A percentile compares a stretch with the other conserved stretches of the same genome.
These are phyloP conservation scores for Galium porrigens DNA, from an alignment of 305 asterid genomes.

Conservation along the genomic window DNA sequence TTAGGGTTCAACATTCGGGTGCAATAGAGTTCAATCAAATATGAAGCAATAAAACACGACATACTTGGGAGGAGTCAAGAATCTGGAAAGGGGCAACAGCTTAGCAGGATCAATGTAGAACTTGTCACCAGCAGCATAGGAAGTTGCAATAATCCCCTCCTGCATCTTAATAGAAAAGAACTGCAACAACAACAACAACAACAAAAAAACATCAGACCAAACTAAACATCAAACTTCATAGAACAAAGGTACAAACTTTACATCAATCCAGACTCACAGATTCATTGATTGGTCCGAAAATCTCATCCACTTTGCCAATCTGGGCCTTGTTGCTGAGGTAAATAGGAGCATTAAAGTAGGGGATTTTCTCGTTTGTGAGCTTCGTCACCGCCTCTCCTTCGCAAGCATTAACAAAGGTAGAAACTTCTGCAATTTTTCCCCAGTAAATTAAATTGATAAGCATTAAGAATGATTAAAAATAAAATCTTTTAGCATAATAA, in stretches of 20 bases:
- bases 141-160: slow-evolving; percentile 83
- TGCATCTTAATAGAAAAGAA: slow-evolving; percentile 66
- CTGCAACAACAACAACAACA: slow-evolving; percentile 22
- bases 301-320: slow-evolving; percentile 85
- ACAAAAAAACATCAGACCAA: neutral
- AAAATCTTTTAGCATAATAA: neutral
- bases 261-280: slow-evolving; percentile 41
- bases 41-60: slow-evolving; percentile 8
- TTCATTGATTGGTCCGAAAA: slow-evolving; percentile 79
- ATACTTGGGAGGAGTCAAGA: slow-evolving; percentile 72
- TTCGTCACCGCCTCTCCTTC: slow-evolving; percentile 84
- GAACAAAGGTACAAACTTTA: neutral
- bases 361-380: slow-evolving; percentile 67
- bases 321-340: slow-evolving; percentile 73
- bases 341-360: slow-evolving; percentile 76
- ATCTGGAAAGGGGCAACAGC: slow-evolving; percentile 71
- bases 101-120: slow-evolving; percentile 83
- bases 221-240: neutral
- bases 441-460: neutral
- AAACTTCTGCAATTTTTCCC: slow-evolving; percentile 36
- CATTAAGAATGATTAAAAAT: neutral
- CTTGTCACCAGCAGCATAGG: slow-evolving; percentile 65
- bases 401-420: slow-evolving; percentile 59
- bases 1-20: neutral
- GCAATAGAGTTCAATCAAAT: neutral